These are phyloP conservation scores for Trichothecium roseum DNA, from an alignment of 2,329 filamentous ascomycete species.

Conservation along the genomic window DNA sequence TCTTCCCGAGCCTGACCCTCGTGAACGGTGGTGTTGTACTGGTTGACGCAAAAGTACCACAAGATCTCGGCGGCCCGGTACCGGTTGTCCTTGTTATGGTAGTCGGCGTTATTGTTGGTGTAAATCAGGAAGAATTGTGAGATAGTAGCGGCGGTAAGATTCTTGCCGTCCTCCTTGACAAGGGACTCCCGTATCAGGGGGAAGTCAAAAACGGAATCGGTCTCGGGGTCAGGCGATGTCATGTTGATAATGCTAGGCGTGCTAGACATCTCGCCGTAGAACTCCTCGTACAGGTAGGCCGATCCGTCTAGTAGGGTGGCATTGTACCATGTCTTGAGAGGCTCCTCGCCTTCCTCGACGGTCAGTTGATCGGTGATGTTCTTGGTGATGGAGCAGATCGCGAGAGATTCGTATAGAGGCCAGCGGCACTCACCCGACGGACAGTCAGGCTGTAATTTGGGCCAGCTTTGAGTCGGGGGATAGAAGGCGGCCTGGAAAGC, in stretches of 20 bases:
- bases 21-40: slow-evolving; percentile 4
- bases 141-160: slow-evolving; percentile 1
- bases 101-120: not conserved
- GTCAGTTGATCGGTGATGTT: slow-evolving; percentile 3
- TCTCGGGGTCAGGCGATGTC: slow-evolving; percentile 3
- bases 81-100: not conserved
- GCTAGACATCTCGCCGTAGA: not conserved
- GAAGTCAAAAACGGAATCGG: not conserved
- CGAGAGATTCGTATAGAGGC: slow-evolving; percentile 3
- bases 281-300: not conserved
- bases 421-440: slow-evolving; percentile 4
- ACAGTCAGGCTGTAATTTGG: slow-evolving; percentile 1
- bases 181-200: slow-evolving; percentile 2
- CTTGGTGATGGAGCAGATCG: slow-evolving; percentile 2
- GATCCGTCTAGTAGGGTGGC: not conserved
- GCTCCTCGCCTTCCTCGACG: not conserved
- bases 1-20: slow-evolving; percentile 1
- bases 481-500: slow-evolving; percentile 4
- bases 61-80: slow-evolving; percentile 7
- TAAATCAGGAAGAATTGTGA: slow-evolving; percentile 5
- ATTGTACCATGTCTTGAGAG: not conserved
- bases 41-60: slow-evolving; percentile 8
- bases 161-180: not conserved
- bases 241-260: slow-evolving; percentile 2
- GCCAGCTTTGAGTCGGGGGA: slow-evolving; percentile 2